These are phyloP conservation scores for Epichloe elymi DNA, from an alignment of 2,329 filamentous ascomycete genomes.

Conservation along the genomic window DNA sequence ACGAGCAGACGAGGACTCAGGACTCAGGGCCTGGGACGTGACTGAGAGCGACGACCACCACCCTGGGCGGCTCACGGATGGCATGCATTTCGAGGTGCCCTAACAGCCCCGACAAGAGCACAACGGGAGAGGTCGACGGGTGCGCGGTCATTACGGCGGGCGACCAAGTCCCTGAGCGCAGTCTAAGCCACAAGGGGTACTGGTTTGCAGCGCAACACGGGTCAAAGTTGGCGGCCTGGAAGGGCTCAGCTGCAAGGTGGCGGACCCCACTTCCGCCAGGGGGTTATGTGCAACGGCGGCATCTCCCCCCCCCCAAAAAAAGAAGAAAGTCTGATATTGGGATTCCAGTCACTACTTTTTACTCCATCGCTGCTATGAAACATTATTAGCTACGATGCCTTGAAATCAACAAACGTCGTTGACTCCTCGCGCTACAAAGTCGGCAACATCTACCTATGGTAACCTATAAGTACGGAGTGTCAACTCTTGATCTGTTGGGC, in stretches of 20 bases:
- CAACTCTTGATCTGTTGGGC: neutral
- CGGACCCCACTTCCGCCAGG: neutral
- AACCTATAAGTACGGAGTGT: too few species aligned
- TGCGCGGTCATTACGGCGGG: neutral
- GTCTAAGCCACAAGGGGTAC: neutral
- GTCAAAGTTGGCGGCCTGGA: neutral
- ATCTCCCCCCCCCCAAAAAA: too few species aligned
- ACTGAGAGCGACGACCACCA: neutral
- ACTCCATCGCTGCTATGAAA: too few species aligned
- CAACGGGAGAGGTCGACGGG: constrained; percentile 1
- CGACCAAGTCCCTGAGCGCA: constrained; percentile 4
- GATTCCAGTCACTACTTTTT: too few species aligned
- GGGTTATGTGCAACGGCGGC: neutral
- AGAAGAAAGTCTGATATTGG: too few species aligned
- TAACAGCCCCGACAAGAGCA: neutral
- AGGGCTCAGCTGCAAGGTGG: neutral
- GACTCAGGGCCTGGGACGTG: neutral
- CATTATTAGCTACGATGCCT: neutral
- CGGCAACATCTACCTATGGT: too few species aligned
- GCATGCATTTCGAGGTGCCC: neutral
- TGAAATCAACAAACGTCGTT: too few species aligned
- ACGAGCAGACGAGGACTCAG: constrained; percentile 4
- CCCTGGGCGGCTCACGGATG: neutral
- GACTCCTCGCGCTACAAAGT: too few species aligned
- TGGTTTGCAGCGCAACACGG: neutral